Evolutionary conservation across 768 basidiomycete genomes (phyloP).

Genomic region (Hypholoma sublateritium): DNA sequence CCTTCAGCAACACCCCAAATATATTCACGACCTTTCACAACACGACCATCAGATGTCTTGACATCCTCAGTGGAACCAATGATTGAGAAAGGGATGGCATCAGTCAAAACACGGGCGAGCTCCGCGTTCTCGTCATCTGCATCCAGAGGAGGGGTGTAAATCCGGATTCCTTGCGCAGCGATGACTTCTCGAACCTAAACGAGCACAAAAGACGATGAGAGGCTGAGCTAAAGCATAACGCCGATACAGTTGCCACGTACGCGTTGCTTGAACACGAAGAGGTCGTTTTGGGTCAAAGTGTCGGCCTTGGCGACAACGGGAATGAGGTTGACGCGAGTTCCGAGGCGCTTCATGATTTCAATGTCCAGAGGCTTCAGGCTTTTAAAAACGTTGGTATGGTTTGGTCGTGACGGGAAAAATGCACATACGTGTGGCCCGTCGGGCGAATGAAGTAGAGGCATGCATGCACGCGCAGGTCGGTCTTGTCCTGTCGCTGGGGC

Average conservation of each 20-base stretch:
- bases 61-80: conserved; percentile 98
- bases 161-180: conserved; percentile 87
- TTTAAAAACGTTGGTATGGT: conserved; percentile 3
- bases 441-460: conserved; percentile 97
- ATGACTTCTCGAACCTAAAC: conserved; percentile 85
- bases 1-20: conserved; percentile 99
- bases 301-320: conserved; percentile 98
- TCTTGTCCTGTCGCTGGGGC: conserved; percentile 92
- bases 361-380: conserved; percentile 97
- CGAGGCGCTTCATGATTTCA: conserved; percentile 99
- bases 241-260: conserved; percentile 45
- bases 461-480: conserved; percentile 92
- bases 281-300: conserved; percentile 92
- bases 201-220: background rate
- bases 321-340: conserved; percentile 96
- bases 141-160: conserved; percentile 93
- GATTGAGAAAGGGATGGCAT: conserved; percentile 97
- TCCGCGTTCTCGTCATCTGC: conserved; percentile 84
- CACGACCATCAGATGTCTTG: conserved; percentile 82
- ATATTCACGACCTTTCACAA: conserved; percentile 97
- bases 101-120: conserved; percentile 82
- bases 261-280: conserved; percentile 89
- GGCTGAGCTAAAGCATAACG: conserved; percentile 14
- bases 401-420: conserved; percentile 7
- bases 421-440: conserved; percentile 90